A percentile compares a stretch with the other conserved stretches of the same genome.
These are phyloP conservation scores for Rhododendron ferrugineum DNA, from an alignment of 148 eudicot genomes.

Conservation along the genomic window DNA sequence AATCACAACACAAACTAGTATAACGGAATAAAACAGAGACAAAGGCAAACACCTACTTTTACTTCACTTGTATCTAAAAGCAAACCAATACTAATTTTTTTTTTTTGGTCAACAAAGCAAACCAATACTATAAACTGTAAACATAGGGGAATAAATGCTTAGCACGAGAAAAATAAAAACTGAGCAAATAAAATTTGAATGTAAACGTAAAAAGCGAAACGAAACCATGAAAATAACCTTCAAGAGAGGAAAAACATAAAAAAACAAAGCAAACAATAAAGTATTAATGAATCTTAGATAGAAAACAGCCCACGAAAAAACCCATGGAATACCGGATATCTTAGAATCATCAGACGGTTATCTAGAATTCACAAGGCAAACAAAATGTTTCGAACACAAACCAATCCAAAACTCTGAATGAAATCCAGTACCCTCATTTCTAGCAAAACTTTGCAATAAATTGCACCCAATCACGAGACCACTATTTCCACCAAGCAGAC, in stretches of 20 bases:
- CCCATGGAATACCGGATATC: not conserved
- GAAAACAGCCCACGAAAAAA: not conserved
- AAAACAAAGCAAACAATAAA: not conserved
- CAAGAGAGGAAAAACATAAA: not conserved
- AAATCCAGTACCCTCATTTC: not conserved
- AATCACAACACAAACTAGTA: not conserved
- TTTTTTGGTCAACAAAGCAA: too few species aligned
- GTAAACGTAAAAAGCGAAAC: not conserved
- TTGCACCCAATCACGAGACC: not conserved
- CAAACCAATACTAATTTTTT: not conserved
- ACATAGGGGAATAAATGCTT: not conserved
- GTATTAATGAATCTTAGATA: not conserved
- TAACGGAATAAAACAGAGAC: not conserved
- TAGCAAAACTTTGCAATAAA: not conserved
- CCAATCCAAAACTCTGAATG: not conserved
- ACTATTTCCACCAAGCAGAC: not conserved
- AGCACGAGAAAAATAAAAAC: not conserved
- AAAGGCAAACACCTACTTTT: too few species aligned
- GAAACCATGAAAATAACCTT: not conserved
- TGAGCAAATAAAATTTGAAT: not conserved
- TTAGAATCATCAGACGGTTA: not conserved
- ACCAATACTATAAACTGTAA: not conserved
- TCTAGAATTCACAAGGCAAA: not conserved
- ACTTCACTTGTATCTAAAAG: not conserved
- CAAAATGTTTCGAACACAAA: not conserved